These are phyloP conservation scores for Colletotrichum sp. DNA, from an alignment of 2,329 filamentous ascomycete genomes.

Conservation along the genomic window DNA sequence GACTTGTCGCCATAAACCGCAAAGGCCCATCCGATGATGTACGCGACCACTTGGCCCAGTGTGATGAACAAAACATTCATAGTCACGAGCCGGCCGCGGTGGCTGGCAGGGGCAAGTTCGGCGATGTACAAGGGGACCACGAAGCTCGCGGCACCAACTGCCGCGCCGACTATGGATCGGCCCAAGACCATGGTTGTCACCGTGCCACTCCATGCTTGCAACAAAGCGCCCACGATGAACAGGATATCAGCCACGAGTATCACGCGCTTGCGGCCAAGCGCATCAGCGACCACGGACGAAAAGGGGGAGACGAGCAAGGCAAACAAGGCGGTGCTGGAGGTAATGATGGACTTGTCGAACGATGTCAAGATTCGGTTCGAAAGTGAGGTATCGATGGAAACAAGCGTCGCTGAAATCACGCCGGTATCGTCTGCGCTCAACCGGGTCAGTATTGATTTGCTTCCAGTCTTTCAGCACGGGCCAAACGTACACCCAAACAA, in stretches of 20 bases:
- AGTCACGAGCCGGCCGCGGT: slow-evolving; percentile 81
- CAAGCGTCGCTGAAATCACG: slow-evolving; percentile 71
- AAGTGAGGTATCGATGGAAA: slow-evolving; percentile 66
- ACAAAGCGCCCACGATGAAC: slow-evolving; percentile 70
- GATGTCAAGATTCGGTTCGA: slow-evolving; percentile 62
- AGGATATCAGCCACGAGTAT: slow-evolving; percentile 69
- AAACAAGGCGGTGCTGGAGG: slow-evolving; percentile 71
- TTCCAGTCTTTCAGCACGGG: background rate
- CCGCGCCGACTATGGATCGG: slow-evolving; percentile 72
- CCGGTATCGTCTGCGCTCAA: slow-evolving; percentile 63
- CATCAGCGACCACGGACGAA: slow-evolving; percentile 68
- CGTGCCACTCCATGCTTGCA: slow-evolving; percentile 64
- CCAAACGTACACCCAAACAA: slow-evolving; percentile 67
- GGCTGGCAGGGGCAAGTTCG: slow-evolving; percentile 79
- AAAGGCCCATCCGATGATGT: slow-evolving; percentile 81
- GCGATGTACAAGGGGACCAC: slow-evolving; percentile 89
- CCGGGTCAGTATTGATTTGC: background rate
- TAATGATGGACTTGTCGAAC: slow-evolving; percentile 73
- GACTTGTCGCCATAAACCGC: slow-evolving; percentile 54
- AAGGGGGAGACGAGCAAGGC: slow-evolving; percentile 69
- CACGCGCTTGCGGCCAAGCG: slow-evolving; percentile 64
- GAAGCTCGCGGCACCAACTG: slow-evolving; percentile 78
- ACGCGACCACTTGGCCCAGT: slow-evolving; percentile 86
- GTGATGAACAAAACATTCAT: slow-evolving; percentile 85
- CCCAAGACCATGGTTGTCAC: slow-evolving; percentile 72